Conservation (phyloP, 1,139 yeast genomes). For the Kodamaea anthophila region DNA sequence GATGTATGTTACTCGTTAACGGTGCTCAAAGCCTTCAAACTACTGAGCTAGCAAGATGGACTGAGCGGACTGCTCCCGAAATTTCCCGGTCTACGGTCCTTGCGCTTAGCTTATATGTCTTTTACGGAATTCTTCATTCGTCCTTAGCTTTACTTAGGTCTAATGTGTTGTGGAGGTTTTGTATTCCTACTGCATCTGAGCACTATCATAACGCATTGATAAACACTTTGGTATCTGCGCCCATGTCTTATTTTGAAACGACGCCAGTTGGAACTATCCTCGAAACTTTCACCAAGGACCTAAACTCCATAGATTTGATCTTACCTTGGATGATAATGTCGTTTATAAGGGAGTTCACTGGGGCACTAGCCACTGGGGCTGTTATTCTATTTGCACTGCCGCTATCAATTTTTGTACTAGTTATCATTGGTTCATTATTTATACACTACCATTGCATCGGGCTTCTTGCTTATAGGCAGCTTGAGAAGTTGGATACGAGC, state of each 20-base stretch:
- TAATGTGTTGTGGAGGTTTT: conserved; percentile 27
- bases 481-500: conserved; percentile 29
- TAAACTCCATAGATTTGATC: conserved; percentile 27
- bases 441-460: conserved; percentile 24
- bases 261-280: conserved; percentile 39
- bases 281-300: conserved; percentile 37
- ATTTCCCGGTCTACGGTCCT: not conserved
- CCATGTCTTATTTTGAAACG: conserved; percentile 41
- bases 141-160: conserved; percentile 23
- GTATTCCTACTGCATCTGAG: conserved; percentile 28
- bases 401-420: conserved; percentile 24
- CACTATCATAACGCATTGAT: conserved; percentile 37
- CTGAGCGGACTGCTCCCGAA: conserved; percentile 28
- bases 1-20: not conserved
- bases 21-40: not conserved
- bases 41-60: not conserved
- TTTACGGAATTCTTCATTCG: conserved; percentile 24
- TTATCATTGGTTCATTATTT: conserved; percentile 19
- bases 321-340: conserved; percentile 27
- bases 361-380: conserved; percentile 16
- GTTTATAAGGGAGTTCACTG: conserved; percentile 14
- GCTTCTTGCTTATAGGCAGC: conserved; percentile 34
- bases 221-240: conserved; percentile 30
- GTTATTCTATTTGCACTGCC: conserved; percentile 31
- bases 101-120: conserved; percentile 15